A percentile compares a stretch with the other conserved stretches of the same genome.
phyloP scores from a whole-genome alignment of 768 basidiomycete genomes.

The Amanita subjunquillea region DNA sequence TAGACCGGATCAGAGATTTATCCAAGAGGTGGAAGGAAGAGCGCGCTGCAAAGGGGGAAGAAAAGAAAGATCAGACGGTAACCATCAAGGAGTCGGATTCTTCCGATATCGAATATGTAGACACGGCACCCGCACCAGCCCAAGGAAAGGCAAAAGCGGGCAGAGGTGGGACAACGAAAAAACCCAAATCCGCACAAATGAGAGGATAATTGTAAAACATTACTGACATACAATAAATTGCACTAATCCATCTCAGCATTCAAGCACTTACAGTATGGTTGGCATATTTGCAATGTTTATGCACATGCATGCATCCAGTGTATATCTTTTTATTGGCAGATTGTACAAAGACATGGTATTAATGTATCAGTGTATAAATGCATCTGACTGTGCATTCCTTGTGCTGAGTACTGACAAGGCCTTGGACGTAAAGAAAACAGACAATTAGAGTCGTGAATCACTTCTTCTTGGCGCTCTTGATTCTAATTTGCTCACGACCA shows the following conservation, averaged over 20 bases:
- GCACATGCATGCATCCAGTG: background rate
- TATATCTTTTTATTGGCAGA: background rate
- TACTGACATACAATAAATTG: background rate
- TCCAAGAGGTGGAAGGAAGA: conserved; percentile 45
- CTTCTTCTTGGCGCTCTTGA: conserved; percentile 94
- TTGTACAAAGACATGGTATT: background rate
- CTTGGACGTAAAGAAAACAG: background rate
- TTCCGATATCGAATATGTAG: conserved; percentile 31
- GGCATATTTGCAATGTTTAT: background rate
- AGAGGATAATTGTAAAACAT: conserved; percentile 16
- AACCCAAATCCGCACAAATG: conserved; percentile 19
- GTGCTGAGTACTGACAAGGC: background rate
- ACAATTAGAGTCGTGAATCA: conserved; percentile 28
- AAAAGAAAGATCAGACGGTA: conserved; percentile 21
- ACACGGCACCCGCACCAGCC: conserved; percentile 15
- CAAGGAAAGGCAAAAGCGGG: conserved; percentile 5
- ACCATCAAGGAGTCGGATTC: conserved; percentile 25
- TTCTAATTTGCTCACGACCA: conserved; percentile 84
- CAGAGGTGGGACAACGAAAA: conserved; percentile 9
- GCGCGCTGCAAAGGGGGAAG: conserved; percentile 27
- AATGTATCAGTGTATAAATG: conserved; percentile 1
- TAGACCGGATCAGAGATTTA: conserved; percentile 29
- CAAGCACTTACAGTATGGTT: background rate
- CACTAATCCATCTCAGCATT: conserved; percentile 3
- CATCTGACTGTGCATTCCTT: background rate